Evolutionary conservation across 2,329 filamentous ascomycete genomes (phyloP), one percentile per base, ranked within the genome.

Genomic region (Alternaria tenuissima): DNA sequence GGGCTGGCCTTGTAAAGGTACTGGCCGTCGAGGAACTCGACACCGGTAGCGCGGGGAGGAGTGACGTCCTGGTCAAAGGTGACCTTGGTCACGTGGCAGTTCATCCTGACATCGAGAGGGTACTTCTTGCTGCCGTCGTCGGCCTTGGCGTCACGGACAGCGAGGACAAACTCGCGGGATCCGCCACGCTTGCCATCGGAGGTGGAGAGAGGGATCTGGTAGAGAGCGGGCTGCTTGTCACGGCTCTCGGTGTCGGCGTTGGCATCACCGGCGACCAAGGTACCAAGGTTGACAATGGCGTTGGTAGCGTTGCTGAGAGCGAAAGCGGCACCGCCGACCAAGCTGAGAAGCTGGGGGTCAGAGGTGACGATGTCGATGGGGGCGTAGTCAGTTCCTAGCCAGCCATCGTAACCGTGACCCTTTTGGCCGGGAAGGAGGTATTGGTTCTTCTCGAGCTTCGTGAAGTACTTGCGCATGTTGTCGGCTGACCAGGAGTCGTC

Each of bases 11-110:
- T 73, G 73, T 82, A 82, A 16, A 82, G 73, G 60, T 76, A 73
- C 48, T 78, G 68, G 28, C 81, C 80, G 18, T 78, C 74, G 53
- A 80, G 75, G 65, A 79, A 82, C 59, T 81, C 76, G 11, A 82
- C 80, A 58, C 80, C 80, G 24, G 74, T 78, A 1, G 81, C 81
- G 30, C 70, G 89, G 63, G 84, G 82, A 52, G 85, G 84, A n/a
- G 80, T 72, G 18, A 84, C 86, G 71, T 87, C 87, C 3, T 88
- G 85, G 38, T 90, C 88, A 65, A 89, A 90, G 38, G 81, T 81
- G 74, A 93, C 78, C 74, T 88, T 89, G 53, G 89, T 89, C 62
- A 87, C 91, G 48, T 91, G 79, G 36, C 84, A 87, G 77, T 90
- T 90, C 3, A 84, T 80, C 46, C 81, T 80, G 54, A 89, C 79